A percentile compares a stretch with the other conserved stretches of the same genome.
These are phyloP conservation scores for Brassica nigra DNA, from an alignment of 345 rosid genomes.

Conservation along the genomic window DNA sequence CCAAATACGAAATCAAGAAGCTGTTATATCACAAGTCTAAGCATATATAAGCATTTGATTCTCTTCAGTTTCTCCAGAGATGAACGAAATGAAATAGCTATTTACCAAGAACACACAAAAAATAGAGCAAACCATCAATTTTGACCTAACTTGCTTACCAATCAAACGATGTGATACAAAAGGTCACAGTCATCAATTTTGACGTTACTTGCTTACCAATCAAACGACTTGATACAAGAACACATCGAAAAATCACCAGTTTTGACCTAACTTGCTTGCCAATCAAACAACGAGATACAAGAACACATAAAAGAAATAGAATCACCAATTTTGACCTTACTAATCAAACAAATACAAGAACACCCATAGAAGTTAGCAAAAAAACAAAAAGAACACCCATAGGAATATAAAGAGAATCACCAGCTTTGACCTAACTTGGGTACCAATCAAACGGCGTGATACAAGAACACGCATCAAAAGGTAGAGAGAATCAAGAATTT, in stretches of 20 bases:
- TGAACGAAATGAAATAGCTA: too few species aligned
- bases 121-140: neutral
- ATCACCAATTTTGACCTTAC: neutral
- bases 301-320: neutral
- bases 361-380: too few species aligned
- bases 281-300: neutral
- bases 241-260: neutral
- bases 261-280: neutral
- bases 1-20: constrained; percentile 71
- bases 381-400: too few species aligned
- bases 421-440: neutral
- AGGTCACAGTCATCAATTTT: neutral
- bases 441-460: neutral
- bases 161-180: constrained; percentile 68
- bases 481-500: neutral
- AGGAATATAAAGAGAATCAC: too few species aligned
- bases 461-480: neutral
- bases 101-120: constrained; percentile 7
- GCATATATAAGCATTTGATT: neutral
- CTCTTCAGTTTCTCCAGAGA: neutral
- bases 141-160: constrained; percentile 46
- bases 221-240: neutral
- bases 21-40: constrained; percentile 43
- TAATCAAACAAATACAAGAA: too few species aligned
- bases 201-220: neutral